phyloP scores from a whole-genome alignment of 2,329 filamentous ascomycete genomes.

The Mariannaea elegans region DNA sequence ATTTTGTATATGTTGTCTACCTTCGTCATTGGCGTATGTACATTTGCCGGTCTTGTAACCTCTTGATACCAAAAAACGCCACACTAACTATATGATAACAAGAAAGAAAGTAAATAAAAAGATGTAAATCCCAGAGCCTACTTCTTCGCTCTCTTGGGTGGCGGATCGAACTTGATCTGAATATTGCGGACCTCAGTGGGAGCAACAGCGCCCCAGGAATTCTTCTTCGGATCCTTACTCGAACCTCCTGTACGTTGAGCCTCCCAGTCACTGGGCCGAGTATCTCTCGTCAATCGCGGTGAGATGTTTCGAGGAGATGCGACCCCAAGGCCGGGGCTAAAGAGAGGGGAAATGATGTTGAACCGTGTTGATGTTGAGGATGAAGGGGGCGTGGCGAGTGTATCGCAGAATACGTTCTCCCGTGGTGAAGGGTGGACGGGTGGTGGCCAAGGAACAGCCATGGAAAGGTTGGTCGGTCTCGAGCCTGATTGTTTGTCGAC shows the following conservation, averaged over 20 bases:
- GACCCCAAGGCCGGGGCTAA: slow-evolving; percentile 35
- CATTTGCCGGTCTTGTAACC: background rate
- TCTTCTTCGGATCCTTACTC: slow-evolving; percentile 32
- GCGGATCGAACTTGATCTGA: slow-evolving; percentile 51
- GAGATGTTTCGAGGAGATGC: slow-evolving; percentile 29
- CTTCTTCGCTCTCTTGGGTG: slow-evolving; percentile 40
- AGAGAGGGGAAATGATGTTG: slow-evolving; percentile 41
- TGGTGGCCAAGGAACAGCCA: slow-evolving; percentile 31
- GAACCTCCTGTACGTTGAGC: slow-evolving; percentile 18
- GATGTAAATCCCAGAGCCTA: too few relatives aligned
- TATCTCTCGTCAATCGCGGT: slow-evolving; percentile 15
- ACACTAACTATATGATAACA: background rate
- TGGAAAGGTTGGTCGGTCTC: slow-evolving; percentile 31
- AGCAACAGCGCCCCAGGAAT: slow-evolving; percentile 38
- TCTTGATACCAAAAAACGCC: background rate
- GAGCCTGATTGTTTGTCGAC: background rate
- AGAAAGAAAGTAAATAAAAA: background rate
- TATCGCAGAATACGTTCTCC: slow-evolving; percentile 24
- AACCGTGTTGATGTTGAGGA: slow-evolving; percentile 45
- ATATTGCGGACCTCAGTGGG: slow-evolving; percentile 49
- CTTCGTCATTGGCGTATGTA: too few relatives aligned
- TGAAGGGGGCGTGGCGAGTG: slow-evolving; percentile 43
- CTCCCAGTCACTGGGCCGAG: slow-evolving; percentile 29
- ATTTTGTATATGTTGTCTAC: too few relatives aligned
- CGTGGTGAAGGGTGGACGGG: slow-evolving; percentile 25